Evolutionary conservation across 2,329 filamentous ascomycete genomes (phyloP), one percentile per base, ranked within the genome.

Genomic region (Aspergillus bombycis): DNA sequence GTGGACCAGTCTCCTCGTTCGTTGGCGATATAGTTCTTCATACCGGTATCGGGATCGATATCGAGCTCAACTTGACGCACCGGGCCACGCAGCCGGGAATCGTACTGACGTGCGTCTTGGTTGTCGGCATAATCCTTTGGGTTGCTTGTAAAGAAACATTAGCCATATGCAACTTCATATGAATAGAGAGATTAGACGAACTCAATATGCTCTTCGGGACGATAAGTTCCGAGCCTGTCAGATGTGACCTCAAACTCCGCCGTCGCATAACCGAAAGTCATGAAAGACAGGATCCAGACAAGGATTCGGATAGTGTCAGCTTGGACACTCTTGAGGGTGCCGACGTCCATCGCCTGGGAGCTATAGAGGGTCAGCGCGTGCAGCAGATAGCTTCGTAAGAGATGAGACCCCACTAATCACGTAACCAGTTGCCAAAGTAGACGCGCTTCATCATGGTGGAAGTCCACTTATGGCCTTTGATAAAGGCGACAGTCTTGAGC

Each of bases 1-100:
- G 95, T 99, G 1, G 94, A 92, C 91, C 94, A 97, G 46, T 87
- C 86, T 5, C 93, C 92, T 16, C 81, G 83, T 76, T 98, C 94
- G 72, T 97, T 98, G 64, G 94, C 89, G 69, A 99, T 98, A 78
- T 99, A 99, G 77, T 98, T 98, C 80, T 98, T 99, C 94, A 99
- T 97, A n/a, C 94, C 94, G 1, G 92, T 95, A 7, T 85, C 81
- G 38, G 81, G 80, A 72, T 95, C 92, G 62, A 95, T 86, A 64
- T 91, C 88, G 23, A 91, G 86, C 73, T 95, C 92, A 46, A 86
- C 78, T 5, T 86, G 85, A 64, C 87, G 82, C 10, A 98, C 88
- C 0, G 94, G 94, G 1, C 89, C 91, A 57, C 95, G 90, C 9
- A 98, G 87, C 30, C 95, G 89, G 43, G 85, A 80, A 75, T 98